A percentile compares a stretch with the other conserved stretches of the same genome.
Conservation (phyloP, 2,329 filamentous ascomycete genomes). For the Fusarium tjaetaba region DNA sequence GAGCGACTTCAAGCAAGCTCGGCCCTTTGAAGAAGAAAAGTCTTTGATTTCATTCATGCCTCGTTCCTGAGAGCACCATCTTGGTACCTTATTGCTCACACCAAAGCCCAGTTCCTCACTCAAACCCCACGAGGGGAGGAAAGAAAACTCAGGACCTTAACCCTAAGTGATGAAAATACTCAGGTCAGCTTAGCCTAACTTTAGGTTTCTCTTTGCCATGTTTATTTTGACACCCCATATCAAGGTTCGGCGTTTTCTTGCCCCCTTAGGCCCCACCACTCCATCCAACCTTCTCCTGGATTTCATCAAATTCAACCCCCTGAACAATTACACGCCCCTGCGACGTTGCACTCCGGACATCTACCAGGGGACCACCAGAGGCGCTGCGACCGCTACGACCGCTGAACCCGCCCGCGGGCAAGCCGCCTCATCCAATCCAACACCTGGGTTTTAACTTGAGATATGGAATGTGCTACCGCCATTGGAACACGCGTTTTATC, state of each 20-base stretch:
- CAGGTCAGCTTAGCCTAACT: too few species aligned
- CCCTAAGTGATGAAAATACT: too few species aligned
- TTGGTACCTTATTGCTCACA: neutral
- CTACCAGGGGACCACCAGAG: slow-evolving; percentile 27
- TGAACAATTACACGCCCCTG: slow-evolving; percentile 17
- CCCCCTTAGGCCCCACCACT: neutral
- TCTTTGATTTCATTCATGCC: slow-evolving; percentile 18
- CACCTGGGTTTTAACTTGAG: slow-evolving; percentile 20
- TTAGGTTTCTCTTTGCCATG: too few species aligned
- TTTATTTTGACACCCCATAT: too few species aligned
- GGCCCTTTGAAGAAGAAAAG: slow-evolving; percentile 10
- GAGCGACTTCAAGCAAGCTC: neutral
- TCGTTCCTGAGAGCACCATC: slow-evolving; percentile 34
- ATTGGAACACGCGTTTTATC: slow-evolving; percentile 41
- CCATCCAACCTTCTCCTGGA: slow-evolving; percentile 25
- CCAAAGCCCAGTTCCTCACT: neutral
- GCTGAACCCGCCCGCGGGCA: slow-evolving; percentile 38
- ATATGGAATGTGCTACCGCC: slow-evolving; percentile 41
- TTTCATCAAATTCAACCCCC: slow-evolving; percentile 20
- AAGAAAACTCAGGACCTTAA: too few species aligned
- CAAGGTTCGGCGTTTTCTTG: too few species aligned
- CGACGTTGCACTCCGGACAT: slow-evolving; percentile 5
- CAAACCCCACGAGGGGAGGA: neutral
- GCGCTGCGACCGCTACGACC: slow-evolving; percentile 38
- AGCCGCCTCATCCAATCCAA: slow-evolving; percentile 45